Conservation (phyloP, 257 asterid genomes). For the Fraxinus pennsylvanica region DNA sequence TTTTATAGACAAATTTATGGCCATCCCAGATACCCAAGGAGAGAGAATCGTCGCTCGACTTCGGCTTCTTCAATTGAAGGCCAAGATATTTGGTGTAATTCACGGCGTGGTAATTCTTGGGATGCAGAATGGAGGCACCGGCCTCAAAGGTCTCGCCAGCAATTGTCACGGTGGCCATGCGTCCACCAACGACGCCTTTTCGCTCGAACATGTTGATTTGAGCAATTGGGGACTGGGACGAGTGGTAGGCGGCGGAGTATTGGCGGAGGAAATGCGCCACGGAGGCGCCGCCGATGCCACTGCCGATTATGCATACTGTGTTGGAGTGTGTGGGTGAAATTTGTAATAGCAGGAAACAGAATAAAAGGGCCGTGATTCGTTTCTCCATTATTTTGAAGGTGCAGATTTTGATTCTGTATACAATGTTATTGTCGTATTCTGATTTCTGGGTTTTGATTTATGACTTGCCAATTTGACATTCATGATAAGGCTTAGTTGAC, state of each 20-base stretch:
- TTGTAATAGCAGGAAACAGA: constrained; percentile 31
- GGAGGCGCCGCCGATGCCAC: constrained; percentile 97
- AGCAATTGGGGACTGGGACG: constrained; percentile 26
- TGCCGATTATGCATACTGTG: constrained; percentile 84
- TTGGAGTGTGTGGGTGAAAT: constrained; percentile 30
- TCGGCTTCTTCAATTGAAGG: constrained; percentile 46
- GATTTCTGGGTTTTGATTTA: neutral
- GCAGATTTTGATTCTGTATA: neutral
- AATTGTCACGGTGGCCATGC: constrained; percentile 85
- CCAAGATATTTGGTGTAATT: constrained; percentile 55
- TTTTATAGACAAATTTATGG: constrained; percentile 59
- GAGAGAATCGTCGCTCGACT: constrained; percentile 45
- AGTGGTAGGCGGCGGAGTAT: constrained; percentile 43
- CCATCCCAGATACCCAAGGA: constrained; percentile 91
- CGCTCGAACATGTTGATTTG: constrained; percentile 69
- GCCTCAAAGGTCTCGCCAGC: constrained; percentile 88
- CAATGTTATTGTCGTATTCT: neutral
- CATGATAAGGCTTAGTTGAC: neutral
- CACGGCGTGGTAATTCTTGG: constrained; percentile 76
- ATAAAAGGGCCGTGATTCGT: constrained; percentile 19
- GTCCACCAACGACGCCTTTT: constrained; percentile 71
- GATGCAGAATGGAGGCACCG: constrained; percentile 91
- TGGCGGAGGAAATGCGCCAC: constrained; percentile 91
- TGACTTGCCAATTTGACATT: neutral
- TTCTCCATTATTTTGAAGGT: constrained; percentile 28